These are phyloP conservation scores for Talaromyces rugulosus DNA, from an alignment of 2,329 filamentous ascomycete species.

Conservation along the genomic window DNA sequence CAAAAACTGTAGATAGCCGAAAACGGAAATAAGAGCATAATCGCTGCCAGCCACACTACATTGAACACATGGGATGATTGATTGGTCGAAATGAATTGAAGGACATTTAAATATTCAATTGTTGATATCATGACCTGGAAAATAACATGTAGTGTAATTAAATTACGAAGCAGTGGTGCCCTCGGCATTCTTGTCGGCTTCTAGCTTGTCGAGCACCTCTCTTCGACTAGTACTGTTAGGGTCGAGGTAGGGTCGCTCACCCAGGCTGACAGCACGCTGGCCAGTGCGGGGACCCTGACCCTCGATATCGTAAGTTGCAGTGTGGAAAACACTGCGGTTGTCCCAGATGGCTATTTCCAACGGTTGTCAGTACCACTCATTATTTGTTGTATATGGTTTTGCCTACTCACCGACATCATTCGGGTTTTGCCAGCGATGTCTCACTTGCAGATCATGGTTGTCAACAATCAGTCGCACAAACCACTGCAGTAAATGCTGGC, in stretches of 20 bases:
- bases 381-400: not conserved
- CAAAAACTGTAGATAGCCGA: not conserved
- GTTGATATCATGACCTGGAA: not conserved
- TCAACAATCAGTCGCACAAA: slow-evolving; percentile 35
- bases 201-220: slow-evolving; percentile 10
- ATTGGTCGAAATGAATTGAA: not conserved
- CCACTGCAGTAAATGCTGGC: slow-evolving; percentile 28
- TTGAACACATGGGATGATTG: not conserved
- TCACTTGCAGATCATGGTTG: slow-evolving; percentile 41
- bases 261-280: slow-evolving; percentile 49
- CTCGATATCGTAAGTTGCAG: slow-evolving; percentile 38
- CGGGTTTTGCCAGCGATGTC: slow-evolving; percentile 33
- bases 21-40: not conserved
- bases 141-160: not conserved
- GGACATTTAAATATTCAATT: not conserved
- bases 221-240: slow-evolving; percentile 31
- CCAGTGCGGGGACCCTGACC: slow-evolving; percentile 42
- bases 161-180: not conserved
- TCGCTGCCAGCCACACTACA: not conserved
- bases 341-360: slow-evolving; percentile 51
- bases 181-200: not conserved
- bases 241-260: slow-evolving; percentile 53
- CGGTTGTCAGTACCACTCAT: not conserved
- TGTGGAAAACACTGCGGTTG: slow-evolving; percentile 54
- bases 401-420: slow-evolving; percentile 38